These are phyloP conservation scores for Camellia japonica DNA, from an alignment of 148 eudicot species.

Conservation along the genomic window DNA sequence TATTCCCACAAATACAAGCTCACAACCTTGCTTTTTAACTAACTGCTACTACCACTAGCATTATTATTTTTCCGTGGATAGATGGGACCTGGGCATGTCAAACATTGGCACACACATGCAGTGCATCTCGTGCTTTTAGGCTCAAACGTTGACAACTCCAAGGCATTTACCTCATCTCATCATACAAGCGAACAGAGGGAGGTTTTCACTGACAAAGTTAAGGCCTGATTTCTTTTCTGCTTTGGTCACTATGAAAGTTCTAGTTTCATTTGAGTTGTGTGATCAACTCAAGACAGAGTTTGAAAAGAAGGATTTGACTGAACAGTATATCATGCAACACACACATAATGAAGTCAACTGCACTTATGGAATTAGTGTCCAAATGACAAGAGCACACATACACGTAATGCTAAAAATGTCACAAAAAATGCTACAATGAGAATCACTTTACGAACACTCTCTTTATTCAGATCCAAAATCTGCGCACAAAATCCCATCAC, in stretches of 20 bases:
- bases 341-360: neutral
- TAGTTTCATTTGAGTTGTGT: neutral
- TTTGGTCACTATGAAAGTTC: neutral
- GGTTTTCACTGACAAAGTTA: no score
- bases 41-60: no score
- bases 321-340: neutral
- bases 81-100: no score
- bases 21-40: no score
- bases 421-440: neutral
- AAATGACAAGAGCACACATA: neutral
- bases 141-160: no score
- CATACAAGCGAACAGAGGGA: neutral
- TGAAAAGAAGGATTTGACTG: neutral
- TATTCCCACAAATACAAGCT: no score
- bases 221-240: neutral
- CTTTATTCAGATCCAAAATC: neutral
- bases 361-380: neutral
- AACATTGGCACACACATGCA: no score
- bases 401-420: neutral
- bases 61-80: no score
- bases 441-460: neutral
- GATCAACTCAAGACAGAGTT: neutral
- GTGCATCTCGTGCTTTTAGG: no score
- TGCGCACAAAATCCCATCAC: no score
- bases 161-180: neutral